phyloP scores from a whole-genome alignment of 2,329 filamentous ascomycete genomes.

The Lomentospora prolificans region DNA sequence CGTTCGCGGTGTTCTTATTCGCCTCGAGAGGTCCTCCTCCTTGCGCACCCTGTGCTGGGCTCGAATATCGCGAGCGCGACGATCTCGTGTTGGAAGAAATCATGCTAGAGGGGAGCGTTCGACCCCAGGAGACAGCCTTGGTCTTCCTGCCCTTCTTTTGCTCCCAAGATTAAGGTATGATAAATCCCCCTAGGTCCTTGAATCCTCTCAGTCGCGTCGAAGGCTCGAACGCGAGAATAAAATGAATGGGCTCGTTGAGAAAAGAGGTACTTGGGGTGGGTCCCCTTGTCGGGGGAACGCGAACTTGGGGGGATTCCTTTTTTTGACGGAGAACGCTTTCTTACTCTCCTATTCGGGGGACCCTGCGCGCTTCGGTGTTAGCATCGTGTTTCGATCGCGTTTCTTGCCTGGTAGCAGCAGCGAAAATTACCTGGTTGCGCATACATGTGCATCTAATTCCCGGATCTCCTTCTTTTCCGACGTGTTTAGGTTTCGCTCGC shows the following conservation, averaged over 20 bases:
- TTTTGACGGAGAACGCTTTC: not conserved
- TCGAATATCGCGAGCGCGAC: conserved; percentile 47
- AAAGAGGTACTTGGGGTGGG: not conserved
- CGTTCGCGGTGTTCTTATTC: conserved; percentile 23
- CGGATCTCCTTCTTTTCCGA: not conserved
- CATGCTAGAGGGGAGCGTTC: conserved; percentile 16
- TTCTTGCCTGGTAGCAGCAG: not conserved
- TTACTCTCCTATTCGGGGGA: not conserved
- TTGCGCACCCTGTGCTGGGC: conserved; percentile 30
- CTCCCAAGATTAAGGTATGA: not conserved
- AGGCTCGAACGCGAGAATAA: not conserved
- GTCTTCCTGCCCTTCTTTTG: not conserved
- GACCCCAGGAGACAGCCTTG: not conserved
- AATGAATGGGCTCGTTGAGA: not conserved
- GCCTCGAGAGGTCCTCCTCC: conserved; percentile 23
- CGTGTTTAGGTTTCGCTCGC: not conserved
- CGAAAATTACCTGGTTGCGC: not conserved
- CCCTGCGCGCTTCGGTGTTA: not conserved
- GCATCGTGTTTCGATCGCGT: conserved; percentile 2
- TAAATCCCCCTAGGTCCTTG: not conserved
- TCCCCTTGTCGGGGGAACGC: not conserved
- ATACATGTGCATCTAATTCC: not conserved
- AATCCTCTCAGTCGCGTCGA: not conserved
- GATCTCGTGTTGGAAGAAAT: conserved; percentile 36
- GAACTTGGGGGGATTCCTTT: not conserved